Conservation (phyloP, 164 flowering plant species). For the Annona cherimola region DNA sequence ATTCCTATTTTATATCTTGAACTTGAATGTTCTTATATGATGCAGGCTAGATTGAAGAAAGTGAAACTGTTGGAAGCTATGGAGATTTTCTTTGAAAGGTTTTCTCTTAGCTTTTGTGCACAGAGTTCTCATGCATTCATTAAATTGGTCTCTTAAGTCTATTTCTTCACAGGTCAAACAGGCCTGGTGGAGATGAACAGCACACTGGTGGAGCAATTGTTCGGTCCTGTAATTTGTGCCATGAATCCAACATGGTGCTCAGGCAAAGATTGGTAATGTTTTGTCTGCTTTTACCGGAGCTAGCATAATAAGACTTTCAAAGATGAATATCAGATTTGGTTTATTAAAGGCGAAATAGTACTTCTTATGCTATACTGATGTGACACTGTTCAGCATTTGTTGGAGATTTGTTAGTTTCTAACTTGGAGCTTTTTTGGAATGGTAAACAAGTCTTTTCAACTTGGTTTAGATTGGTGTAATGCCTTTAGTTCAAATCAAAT, state of each 20-base stretch:
- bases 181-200: slow-evolving; percentile 52
- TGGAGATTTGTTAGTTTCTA: no score
- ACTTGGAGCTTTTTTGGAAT: no score
- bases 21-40: neutral
- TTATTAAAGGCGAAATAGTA: neutral
- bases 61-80: slow-evolving; percentile 81
- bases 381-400: neutral
- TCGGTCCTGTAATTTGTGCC: slow-evolving; percentile 64
- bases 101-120: neutral
- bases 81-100: slow-evolving; percentile 89
- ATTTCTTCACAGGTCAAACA: slow-evolving; percentile 42
- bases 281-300: slow-evolving; percentile 2
- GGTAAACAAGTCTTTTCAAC: no score
- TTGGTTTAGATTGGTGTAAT: no score
- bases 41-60: slow-evolving; percentile 78
- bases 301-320: neutral
- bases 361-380: neutral
- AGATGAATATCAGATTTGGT: neutral
- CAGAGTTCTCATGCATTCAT: neutral
- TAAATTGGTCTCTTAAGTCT: neutral
- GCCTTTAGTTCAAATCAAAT: no score
- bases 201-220: slow-evolving; percentile 51
- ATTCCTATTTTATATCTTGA: no score
- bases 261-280: slow-evolving; percentile 54
- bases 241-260: slow-evolving; percentile 73